Base-by-base conservation (phyloP, 495 filamentous ascomycete species). In the Aspergillus haitiensis region DNA sequence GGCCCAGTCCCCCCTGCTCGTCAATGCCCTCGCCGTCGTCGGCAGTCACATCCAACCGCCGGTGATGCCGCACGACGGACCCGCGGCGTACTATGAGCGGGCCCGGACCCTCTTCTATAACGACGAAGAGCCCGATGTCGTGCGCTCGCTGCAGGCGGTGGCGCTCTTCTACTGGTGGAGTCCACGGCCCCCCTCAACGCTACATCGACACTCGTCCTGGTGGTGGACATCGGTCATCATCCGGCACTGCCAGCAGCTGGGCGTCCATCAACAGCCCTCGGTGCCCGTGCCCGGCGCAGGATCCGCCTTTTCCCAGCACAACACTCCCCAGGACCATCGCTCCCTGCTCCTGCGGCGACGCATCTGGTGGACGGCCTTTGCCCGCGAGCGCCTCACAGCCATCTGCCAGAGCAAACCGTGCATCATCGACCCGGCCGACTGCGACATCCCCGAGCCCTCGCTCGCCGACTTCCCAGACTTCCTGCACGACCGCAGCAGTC, bases 361-460 rank as follows among this genome's bases (percentile, higher is more conserved):
- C 12, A 73, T 75, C 55, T 75, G 72, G 71, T 75, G 71, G 71
- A 73, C 71, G 2, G 68, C 67, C 18, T 75, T 75, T 52, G 71
- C 72, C 0, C 69, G 72, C 27, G 72, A 75, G 55, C 70, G 72
- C 11, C 57, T 75, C 18, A 75, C 72, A 1, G 70, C 72, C 0
- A 55, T 75, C 8, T 73, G 71, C 39, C 72, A 75, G 62, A 63
- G 54, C 52, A 70, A 70, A 15, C 72, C 72, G 13, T 69, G 70
- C 39, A 63, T 73, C 13, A 75, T 75, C 44, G 71, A 75, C 55
- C 66, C 67, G 2, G 57, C 62, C 10, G 72, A 75, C 65, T 75
- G 72, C 60, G 70, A 63, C 52, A 64, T 75, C 49, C 34, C 64
- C 12, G 60, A 64, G 18, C 71, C 67, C 9, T 67, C 70, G 1